These are phyloP conservation scores for Gyrodon lividus DNA, from an alignment of 768 basidiomycete genomes.

Conservation along the genomic window DNA sequence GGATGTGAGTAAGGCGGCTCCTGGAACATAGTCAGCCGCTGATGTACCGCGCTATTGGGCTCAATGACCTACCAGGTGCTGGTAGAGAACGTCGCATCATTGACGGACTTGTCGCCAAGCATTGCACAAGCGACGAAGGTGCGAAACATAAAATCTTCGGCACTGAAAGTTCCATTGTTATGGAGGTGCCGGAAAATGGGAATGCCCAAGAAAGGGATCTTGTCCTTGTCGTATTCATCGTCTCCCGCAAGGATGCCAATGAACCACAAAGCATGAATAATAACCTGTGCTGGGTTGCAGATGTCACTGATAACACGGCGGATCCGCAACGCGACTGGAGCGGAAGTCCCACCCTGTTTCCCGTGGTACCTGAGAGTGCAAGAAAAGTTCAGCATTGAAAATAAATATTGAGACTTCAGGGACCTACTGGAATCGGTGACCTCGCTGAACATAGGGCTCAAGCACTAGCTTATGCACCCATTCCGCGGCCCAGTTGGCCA, in stretches of 20 bases:
- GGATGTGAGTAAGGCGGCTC: constrained; percentile 21
- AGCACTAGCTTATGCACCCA: constrained; percentile 27
- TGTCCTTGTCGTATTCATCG: constrained; percentile 9
- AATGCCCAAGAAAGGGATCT: constrained; percentile 26
- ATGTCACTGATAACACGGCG: constrained; percentile 20
- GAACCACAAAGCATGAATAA: constrained; percentile 33
- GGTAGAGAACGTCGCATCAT: constrained; percentile 30
- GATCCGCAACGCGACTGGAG: constrained; percentile 19
- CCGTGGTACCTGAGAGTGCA: constrained; percentile 16
- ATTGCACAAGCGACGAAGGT: constrained; percentile 36
- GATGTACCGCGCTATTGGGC: neutral
- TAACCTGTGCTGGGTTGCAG: constrained; percentile 28
- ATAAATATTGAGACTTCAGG: neutral
- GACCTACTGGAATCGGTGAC: constrained; percentile 24
- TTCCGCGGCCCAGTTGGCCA: constrained; percentile 26
- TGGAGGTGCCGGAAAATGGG: constrained; percentile 31
- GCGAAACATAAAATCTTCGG: constrained; percentile 36
- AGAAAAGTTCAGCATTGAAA: neutral
- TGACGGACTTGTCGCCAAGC: constrained; percentile 35
- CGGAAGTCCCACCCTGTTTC: constrained; percentile 2
- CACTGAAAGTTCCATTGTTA: constrained; percentile 24
- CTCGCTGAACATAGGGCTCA: constrained; percentile 17
- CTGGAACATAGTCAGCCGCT: constrained; percentile 15
- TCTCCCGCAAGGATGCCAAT: constrained; percentile 27
- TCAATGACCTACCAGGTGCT: constrained; percentile 28